These are phyloP conservation scores for Royoungia palumana DNA, from an alignment of 768 basidiomycete species.

Conservation along the genomic window DNA sequence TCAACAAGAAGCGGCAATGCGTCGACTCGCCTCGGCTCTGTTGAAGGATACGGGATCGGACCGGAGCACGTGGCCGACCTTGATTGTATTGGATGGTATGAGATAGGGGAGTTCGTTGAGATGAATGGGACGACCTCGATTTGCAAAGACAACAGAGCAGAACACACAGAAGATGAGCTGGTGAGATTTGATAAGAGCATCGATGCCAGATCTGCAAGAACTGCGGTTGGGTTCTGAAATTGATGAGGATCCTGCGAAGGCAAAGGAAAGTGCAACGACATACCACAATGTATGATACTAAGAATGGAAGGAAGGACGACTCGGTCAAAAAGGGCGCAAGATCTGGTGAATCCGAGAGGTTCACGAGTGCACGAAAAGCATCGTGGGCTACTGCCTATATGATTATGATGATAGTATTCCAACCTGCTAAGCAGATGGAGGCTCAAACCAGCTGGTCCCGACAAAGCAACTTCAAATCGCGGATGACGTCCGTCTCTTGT, in stretches of 20 bases:
- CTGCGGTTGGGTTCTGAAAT: constrained; percentile 78
- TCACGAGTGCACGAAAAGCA: constrained; percentile 91
- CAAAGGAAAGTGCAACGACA: constrained; percentile 28
- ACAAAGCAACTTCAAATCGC: constrained; percentile 84
- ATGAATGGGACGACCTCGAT: constrained; percentile 57
- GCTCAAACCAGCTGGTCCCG: constrained; percentile 69
- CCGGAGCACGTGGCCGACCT: constrained; percentile 75
- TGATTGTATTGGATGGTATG: constrained; percentile 71
- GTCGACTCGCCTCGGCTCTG: constrained; percentile 47
- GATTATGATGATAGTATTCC: constrained; percentile 14
- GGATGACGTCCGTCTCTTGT: constrained; percentile 65
- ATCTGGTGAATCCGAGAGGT: constrained; percentile 81
- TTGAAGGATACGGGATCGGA: constrained; percentile 68
- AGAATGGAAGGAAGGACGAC: constrained; percentile 67
- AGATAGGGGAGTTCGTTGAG: constrained; percentile 40
- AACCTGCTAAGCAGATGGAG: constrained; percentile 35
- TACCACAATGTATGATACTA: constrained; percentile 89
- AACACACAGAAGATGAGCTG: constrained; percentile 64
- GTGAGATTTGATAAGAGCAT: constrained; percentile 97
- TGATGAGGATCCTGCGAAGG: constrained; percentile 7
- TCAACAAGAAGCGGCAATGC: constrained; percentile 85
- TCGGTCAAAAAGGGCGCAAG: constrained; percentile 69
- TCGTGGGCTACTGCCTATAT: constrained; percentile 85
- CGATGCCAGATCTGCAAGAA: constrained; percentile 90
- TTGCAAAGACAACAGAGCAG: constrained; percentile 58